These are phyloP conservation scores for Fusarium sp. DNA, from an alignment of 2,329 filamentous ascomycete genomes.

Conservation along the genomic window DNA sequence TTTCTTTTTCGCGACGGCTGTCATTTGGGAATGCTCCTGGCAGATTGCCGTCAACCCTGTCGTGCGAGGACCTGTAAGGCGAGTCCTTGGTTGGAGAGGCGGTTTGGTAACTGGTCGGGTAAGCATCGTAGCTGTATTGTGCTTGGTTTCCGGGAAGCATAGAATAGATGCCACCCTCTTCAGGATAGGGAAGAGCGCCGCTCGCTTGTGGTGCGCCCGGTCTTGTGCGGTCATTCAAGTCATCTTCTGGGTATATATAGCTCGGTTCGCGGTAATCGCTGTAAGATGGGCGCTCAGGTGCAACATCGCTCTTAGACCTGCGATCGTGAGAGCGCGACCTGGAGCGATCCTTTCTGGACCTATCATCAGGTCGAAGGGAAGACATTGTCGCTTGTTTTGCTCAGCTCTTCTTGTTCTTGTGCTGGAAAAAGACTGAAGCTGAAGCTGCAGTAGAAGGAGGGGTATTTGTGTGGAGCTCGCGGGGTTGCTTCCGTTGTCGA, in stretches of 20 bases:
- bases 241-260: constrained; percentile 57
- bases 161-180: constrained; percentile 51
- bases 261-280: constrained; percentile 58
- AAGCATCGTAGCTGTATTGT: constrained; percentile 56
- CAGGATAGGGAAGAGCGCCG: constrained; percentile 53
- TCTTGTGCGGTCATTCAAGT: constrained; percentile 52
- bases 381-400: constrained; percentile 56
- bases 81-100: constrained; percentile 51
- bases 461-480: constrained; percentile 26
- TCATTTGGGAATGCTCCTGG: constrained; percentile 52
- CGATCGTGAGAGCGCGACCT: constrained; percentile 58
- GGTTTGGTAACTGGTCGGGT: constrained; percentile 49
- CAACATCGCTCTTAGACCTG: constrained; percentile 48
- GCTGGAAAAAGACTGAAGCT: constrained; percentile 8
- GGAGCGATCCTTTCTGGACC: constrained; percentile 58
- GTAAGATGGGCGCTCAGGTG: constrained; percentile 45
- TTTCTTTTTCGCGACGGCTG: constrained; percentile 45
- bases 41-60: constrained; percentile 46
- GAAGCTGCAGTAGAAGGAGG: constrained; percentile 26
- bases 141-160: constrained; percentile 53
- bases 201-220: constrained; percentile 50
- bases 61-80: constrained; percentile 53
- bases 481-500: background rate
- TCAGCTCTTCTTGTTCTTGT: background rate
- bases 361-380: constrained; percentile 62